Evolutionary conservation across 1,139 yeast species (phyloP).

Genomic region (Yamadazyma spencermartinsiae): DNA sequence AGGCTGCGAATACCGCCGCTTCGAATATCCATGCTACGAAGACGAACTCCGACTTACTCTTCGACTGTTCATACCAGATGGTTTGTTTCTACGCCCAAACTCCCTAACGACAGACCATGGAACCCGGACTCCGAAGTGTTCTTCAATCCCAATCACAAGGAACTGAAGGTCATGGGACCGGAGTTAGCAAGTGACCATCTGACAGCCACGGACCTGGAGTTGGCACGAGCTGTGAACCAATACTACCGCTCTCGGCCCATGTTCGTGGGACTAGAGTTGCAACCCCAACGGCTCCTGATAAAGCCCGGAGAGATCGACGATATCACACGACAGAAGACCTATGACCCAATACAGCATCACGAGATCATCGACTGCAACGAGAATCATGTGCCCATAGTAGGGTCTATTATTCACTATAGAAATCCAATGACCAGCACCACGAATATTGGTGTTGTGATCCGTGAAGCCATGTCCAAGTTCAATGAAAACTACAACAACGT

Average conservation of each 20-base stretch:
- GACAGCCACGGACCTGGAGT: too few relatives aligned
- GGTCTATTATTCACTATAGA: conserved; percentile 37
- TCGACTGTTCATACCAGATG: too few relatives aligned
- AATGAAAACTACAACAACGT: conserved; percentile 35
- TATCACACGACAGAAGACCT: conserved; percentile 9
- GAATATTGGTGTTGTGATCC: conserved; percentile 34
- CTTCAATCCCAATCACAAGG: too few relatives aligned
- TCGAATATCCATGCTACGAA: too few relatives aligned
- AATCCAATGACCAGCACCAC: conserved; percentile 13
- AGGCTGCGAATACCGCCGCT: too few relatives aligned
- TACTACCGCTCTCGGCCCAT: conserved; percentile 1
- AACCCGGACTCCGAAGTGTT: too few relatives aligned
- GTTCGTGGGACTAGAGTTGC: background rate
- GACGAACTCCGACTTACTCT: too few relatives aligned
- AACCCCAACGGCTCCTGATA: background rate
- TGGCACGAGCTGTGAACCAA: conserved; percentile 4
- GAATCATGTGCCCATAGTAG: conserved; percentile 24
- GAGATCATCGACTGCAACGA: conserved; percentile 23
- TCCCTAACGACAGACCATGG: too few relatives aligned
- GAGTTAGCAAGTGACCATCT: too few relatives aligned
- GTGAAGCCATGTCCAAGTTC: conserved; percentile 31
- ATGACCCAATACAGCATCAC: conserved; percentile 14
- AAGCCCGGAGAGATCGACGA: conserved; percentile 8
- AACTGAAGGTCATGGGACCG: too few relatives aligned
- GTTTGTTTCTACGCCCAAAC: too few relatives aligned